Evolutionary conservation across 2,329 filamentous ascomycete genomes (phyloP).

Genomic region (Fusarium sp.): DNA sequence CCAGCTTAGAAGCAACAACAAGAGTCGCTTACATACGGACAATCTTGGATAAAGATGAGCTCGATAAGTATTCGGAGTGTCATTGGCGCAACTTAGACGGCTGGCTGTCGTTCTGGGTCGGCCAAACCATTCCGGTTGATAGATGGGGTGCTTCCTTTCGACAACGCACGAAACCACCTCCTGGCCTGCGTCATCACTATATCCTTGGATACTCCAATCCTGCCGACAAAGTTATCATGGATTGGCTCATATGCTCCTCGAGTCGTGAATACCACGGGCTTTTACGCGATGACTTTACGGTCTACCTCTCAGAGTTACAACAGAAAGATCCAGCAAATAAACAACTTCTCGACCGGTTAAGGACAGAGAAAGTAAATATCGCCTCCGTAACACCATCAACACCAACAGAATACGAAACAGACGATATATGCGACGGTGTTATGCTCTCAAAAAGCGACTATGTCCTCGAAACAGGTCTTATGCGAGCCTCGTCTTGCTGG

Average conservation of each 20-base stretch:
- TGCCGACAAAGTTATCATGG: neutral
- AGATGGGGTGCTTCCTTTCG: neutral
- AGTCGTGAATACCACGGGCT: neutral
- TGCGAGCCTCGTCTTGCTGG: neutral
- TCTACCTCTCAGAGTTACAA: neutral
- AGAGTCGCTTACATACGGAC: slow-evolving; percentile 13
- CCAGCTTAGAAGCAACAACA: accelerated
- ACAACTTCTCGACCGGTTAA: neutral
- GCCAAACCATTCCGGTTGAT: slow-evolving; percentile 1
- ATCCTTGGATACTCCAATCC: neutral
- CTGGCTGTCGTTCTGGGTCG: slow-evolving; percentile 5
- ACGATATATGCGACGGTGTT: slow-evolving; percentile 1
- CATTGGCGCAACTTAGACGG: neutral
- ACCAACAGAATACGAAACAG: neutral
- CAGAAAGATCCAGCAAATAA: neutral
- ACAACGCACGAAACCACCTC: neutral
- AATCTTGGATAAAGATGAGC: neutral
- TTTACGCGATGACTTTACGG: neutral
- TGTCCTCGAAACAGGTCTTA: neutral
- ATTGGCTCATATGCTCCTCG: neutral
- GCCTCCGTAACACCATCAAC: accelerated
- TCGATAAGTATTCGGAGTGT: neutral
- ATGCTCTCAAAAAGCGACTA: slow-evolving; percentile 17
- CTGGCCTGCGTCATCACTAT: neutral
- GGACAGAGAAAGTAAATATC: neutral